Conservation (phyloP, 306 rosid species). For the Hylodesmum podocarpum region DNA sequence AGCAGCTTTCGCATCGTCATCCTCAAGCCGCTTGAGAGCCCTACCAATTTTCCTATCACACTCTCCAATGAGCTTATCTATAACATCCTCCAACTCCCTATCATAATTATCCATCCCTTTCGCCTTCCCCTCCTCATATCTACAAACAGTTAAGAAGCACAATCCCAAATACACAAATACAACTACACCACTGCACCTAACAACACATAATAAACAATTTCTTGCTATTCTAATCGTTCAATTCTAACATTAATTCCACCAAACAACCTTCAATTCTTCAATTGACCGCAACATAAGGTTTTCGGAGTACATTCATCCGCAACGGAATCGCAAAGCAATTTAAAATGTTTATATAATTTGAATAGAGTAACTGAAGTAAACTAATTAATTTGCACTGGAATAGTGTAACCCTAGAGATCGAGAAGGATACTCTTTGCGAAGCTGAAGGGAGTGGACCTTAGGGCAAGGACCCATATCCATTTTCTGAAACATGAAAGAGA, state of each 20-base stretch:
- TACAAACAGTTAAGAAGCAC: slow-evolving; percentile 62
- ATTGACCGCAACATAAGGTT: too few species aligned
- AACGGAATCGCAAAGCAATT: too few species aligned
- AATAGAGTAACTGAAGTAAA: not conserved
- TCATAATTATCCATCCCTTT: slow-evolving; percentile 81
- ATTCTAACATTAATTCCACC: not conserved
- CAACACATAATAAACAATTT: not conserved
- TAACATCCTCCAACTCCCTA: slow-evolving; percentile 92
- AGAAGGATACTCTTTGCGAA: slow-evolving; percentile 96
- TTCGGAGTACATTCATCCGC: too few species aligned
- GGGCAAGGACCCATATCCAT: slow-evolving; percentile 99
- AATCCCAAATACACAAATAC: not conserved
- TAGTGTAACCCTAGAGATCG: slow-evolving; percentile 17
- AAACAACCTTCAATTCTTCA: not conserved
- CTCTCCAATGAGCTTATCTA: slow-evolving; percentile 92
- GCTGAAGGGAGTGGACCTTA: slow-evolving; percentile 97
- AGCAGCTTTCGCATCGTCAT: slow-evolving; percentile 98
- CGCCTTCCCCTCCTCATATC: slow-evolving; percentile 85
- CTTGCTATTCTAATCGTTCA: not conserved
- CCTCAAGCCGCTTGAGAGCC: slow-evolving; percentile 96
- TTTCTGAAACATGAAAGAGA: slow-evolving; percentile 59
- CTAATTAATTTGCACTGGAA: not conserved
- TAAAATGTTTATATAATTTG: too few species aligned
- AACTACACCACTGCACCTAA: not conserved
- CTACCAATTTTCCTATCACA: slow-evolving; percentile 93